Evolutionary conservation across 2,329 filamentous ascomycete species (phyloP).

Genomic region (Botrytis fragariae): DNA sequence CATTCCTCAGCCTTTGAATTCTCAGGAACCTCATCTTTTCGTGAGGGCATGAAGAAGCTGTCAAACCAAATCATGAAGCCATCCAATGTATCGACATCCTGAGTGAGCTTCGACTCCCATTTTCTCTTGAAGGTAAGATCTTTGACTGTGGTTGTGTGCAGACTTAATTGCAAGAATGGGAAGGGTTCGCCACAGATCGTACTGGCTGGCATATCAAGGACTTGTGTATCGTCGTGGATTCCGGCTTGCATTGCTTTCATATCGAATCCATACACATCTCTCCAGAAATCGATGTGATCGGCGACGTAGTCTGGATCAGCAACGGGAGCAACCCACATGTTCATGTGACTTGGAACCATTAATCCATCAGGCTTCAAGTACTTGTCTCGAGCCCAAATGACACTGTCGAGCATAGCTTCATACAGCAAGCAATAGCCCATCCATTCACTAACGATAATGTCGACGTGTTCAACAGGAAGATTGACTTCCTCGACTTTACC

Average conservation of each 20-base stretch:
- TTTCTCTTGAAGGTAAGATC: conserved; percentile 73
- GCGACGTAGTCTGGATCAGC: conserved; percentile 73
- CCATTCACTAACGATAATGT: conserved; percentile 96
- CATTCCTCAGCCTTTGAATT: conserved; percentile 62
- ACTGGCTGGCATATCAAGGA: conserved; percentile 65
- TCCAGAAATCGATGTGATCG: conserved; percentile 82
- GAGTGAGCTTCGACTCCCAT: conserved; percentile 61
- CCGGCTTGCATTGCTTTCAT: conserved; percentile 87
- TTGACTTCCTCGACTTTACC: conserved; percentile 86
- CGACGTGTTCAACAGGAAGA: conserved; percentile 75
- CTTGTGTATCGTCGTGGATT: conserved; percentile 77
- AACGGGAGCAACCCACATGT: conserved; percentile 77
- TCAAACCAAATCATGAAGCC: conserved; percentile 94
- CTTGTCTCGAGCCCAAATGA: conserved; percentile 81
- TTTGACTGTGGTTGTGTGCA: conserved; percentile 67
- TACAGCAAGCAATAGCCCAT: conserved; percentile 95
- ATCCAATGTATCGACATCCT: conserved; percentile 69
- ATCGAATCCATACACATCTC: conserved; percentile 90
- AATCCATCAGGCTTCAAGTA: conserved; percentile 79
- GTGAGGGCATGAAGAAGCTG: conserved; percentile 75
- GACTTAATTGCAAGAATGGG: conserved; percentile 71
- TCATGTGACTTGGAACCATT: conserved; percentile 82
- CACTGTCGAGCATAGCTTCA: conserved; percentile 93
- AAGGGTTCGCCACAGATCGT: conserved; percentile 58
- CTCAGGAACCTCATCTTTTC: conserved; percentile 47